Evolutionary conservation across 1,284 basidiomycete genomes (phyloP), one percentile per base, ranked within the genome.

Genomic region (Hypsizygus ulmarius): DNA sequence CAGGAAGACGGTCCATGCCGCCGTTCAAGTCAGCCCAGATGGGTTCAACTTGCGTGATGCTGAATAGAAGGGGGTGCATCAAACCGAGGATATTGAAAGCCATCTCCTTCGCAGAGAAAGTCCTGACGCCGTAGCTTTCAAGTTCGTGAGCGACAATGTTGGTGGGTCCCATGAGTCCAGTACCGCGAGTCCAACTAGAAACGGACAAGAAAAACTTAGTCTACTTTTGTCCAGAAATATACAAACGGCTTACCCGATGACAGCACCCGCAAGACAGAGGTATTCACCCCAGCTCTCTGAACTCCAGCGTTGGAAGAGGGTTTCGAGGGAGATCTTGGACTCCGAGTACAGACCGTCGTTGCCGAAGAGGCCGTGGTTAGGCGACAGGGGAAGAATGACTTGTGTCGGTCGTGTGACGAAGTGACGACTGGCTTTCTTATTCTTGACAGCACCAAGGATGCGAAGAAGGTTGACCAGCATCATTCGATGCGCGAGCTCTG

Each of bases 261-360:
- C 95, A 41, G 96, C 96, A 56, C 97, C 96, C 36, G 95, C 94
- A 53, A 99, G 82, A 72, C 95, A 97, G 40, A 99, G 81, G 69
- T 99, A 99, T 72, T 98, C 94, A 55, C 95, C 95, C 97, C 96
- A 99, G 65, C 92, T 93, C 69, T 98, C 94, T n/a, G 94, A 94
- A 50, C 76, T 84, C 96, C 96, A 98, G 47, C 96, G 85, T 70
- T 97, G 93, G 84, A 98, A 98, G 29, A 99, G 77, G 0, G 96
- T 98, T 73, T 98, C 96, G 52, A 99, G 78, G 19, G 94, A 93
- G 58, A 99, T 95, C 82, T 99, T 99, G 33, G 93, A 97, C 71
- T 99, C 96, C 5, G 94, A 94, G 71, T 99, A 99, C 42, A 99
- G 76, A 58, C 97, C 97, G 64, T 98, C 97, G 62, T 95, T 97